A percentile compares a stretch with the other conserved stretches of the same genome.
phyloP scores from a whole-genome alignment of 75 land plant species.

The Picea glauca region DNA sequence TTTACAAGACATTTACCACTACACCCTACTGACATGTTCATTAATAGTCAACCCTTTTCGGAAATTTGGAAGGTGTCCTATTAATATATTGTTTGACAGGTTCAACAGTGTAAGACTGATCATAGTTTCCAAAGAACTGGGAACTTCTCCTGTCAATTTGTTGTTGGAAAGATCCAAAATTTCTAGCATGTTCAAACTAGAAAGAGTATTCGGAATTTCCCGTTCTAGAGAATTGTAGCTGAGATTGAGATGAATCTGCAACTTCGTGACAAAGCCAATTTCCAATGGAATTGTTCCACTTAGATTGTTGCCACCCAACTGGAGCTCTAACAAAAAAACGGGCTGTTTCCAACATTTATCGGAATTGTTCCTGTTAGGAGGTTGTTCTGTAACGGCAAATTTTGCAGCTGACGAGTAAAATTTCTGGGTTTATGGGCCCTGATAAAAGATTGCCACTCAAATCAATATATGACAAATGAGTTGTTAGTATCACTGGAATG shows the following conservation, averaged over 20 bases:
- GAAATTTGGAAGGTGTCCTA: slow-evolving; percentile 15
- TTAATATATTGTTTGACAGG: slow-evolving; percentile 48
- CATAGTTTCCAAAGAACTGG: slow-evolving; percentile 16
- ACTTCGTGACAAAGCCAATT: slow-evolving; percentile 45
- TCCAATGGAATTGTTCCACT: slow-evolving; percentile 41
- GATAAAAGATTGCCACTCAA: too few species aligned
- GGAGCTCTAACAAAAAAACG: slow-evolving; percentile 6
- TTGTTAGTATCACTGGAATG: not conserved
- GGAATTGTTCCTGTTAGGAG: not conserved
- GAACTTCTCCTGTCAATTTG: slow-evolving; percentile 39
- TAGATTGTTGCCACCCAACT: slow-evolving; percentile 49
- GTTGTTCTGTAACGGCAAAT: not conserved
- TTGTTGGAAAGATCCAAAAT: slow-evolving; percentile 48
- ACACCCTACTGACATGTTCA: not conserved
- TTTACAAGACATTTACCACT: too few species aligned
- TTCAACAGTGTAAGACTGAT: slow-evolving; percentile 21
- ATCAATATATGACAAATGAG: too few species aligned
- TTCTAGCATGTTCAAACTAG: slow-evolving; percentile 15
- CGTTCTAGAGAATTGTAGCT: slow-evolving; percentile 42
- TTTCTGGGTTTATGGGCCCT: not conserved
- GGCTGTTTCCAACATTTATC: not conserved
- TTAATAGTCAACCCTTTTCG: not conserved
- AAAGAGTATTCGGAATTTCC: slow-evolving; percentile 20
- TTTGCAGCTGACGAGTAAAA: not conserved
- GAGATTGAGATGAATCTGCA: slow-evolving; percentile 29